Conservation (phyloP, 2,329 filamentous ascomycete genomes). For the Zelopaecilomyces penicillatus region DNA sequence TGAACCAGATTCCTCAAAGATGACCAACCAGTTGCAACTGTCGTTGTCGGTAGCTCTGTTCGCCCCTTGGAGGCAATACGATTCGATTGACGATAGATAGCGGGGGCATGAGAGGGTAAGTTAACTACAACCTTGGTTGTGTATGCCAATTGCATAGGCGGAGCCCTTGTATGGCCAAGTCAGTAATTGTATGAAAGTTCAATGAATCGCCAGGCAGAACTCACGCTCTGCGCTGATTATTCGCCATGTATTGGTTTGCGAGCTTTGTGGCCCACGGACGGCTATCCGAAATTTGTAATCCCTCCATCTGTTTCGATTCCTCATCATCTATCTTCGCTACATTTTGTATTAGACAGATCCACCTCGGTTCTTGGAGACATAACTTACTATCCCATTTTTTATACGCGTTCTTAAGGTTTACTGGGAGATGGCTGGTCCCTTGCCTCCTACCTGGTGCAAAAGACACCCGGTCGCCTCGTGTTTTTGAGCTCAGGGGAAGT, state of each 20-base stretch:
- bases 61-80: no score
- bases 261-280: slow-evolving; percentile 15
- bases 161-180: no score
- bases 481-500: slow-evolving; percentile 11
- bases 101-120: no score
- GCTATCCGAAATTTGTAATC: slow-evolving; percentile 11
- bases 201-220: neutral
- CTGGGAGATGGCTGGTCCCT: slow-evolving; percentile 8
- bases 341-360: neutral
- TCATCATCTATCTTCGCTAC: slow-evolving; percentile 14
- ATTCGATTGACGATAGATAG: no score
- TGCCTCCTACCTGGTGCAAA: slow-evolving; percentile 8
- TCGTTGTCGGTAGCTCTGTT: no score
- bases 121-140: no score
- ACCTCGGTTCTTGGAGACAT: no score
- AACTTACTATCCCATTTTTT: slow-evolving; percentile 15
- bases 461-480: slow-evolving; percentile 10
- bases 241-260: slow-evolving; percentile 4
- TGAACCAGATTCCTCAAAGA: no score
- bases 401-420: slow-evolving; percentile 6
- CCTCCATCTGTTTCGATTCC: slow-evolving; percentile 15
- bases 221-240: slow-evolving; percentile 8
- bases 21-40: no score
- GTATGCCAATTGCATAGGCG: no score
- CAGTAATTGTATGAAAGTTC: no score